Conservation (phyloP, 1,139 yeast species). For the Diutina scorzettiae region DNA sequence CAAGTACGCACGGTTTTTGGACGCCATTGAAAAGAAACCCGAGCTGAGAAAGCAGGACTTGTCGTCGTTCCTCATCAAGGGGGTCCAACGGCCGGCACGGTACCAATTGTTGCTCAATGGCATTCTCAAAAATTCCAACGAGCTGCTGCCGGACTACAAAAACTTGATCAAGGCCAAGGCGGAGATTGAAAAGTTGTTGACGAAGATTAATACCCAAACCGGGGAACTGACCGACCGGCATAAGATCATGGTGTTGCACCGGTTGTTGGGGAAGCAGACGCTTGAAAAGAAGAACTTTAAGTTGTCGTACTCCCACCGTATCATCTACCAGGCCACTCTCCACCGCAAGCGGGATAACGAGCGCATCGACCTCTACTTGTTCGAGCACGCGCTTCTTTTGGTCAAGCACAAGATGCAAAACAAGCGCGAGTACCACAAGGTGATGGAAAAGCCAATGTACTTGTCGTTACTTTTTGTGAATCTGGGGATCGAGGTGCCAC, state of each 20-base stretch:
- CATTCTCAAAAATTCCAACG: constrained; percentile 69
- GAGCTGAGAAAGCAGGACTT: constrained; percentile 87
- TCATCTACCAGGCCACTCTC: constrained; percentile 67
- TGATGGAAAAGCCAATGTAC: constrained; percentile 87
- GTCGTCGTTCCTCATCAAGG: constrained; percentile 87
- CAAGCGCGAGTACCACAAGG: constrained; percentile 85
- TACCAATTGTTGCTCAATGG: constrained; percentile 80
- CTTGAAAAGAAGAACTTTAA: constrained; percentile 54
- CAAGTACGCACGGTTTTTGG: constrained; percentile 82
- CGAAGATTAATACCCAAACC: constrained; percentile 75
- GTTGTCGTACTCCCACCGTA: constrained; percentile 69
- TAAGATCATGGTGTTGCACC: constrained; percentile 76
- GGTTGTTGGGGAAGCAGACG: constrained; percentile 70
- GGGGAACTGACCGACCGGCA: constrained; percentile 94
- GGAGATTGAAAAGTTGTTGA: constrained; percentile 64
- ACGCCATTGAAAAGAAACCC: constrained; percentile 80
- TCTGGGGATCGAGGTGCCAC: constrained; percentile 68
- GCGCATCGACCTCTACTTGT: constrained; percentile 70
- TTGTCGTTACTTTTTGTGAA: constrained; percentile 70
- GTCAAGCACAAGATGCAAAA: constrained; percentile 80
- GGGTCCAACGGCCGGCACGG: constrained; percentile 92
- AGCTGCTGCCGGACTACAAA: constrained; percentile 63
- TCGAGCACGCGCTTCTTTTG: constrained; percentile 81
- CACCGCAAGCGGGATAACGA: constrained; percentile 60
- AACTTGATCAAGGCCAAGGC: constrained; percentile 65